Evolutionary conservation across 2,329 filamentous ascomycete species (phyloP), one percentile per base, ranked within the genome.

Genomic region (Colletotrichum zoysiae): DNA sequence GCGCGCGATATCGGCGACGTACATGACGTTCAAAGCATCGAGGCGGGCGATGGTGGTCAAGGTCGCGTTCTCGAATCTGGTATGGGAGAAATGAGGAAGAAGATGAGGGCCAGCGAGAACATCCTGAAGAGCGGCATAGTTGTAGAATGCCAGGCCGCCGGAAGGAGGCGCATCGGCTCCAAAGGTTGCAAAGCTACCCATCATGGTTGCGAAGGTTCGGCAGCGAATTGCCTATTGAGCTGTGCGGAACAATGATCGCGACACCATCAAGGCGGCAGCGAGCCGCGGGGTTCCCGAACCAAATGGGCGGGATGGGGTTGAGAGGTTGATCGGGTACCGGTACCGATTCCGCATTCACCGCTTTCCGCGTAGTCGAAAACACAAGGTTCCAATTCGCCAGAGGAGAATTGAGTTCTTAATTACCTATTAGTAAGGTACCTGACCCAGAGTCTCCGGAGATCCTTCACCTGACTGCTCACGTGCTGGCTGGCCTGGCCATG

Each of bases 1-100:
- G 64, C 80, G 77, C 9, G 76, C 75, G 48, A 80, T 76, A 1
- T 64, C 69, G 35, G 65, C 60, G 30, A 69, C n/a, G 2, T 64
- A 18, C 46, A 71, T 63, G 30, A 50, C 46, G 42, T 35, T 59
- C 23, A 38, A 35, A n/a, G 65, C 69, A 16, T 65, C 42, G 30
- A 64, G 18, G 26, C 35, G 35, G 11, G 30, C n/a, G 18, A 48
- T 12, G 9, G 40, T 33, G 5, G 38, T 26, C 46, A 48, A 53
- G 46, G 59, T 50, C 40, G 51, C 30, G 38, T 69, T 64, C 16
- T 16, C 46, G 11, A 7, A 1, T 3, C 35, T 16, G n/a, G 38
- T 30, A 12, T 62, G 65, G 11, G 61, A 56, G n/a, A 33, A 55
- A 35, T 35, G 67, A 18, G 48, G 26, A 23, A 55, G 65, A 40